Evolutionary conservation across 75 land plant genomes (phyloP).

Genomic region (Azolla pinnata): DNA sequence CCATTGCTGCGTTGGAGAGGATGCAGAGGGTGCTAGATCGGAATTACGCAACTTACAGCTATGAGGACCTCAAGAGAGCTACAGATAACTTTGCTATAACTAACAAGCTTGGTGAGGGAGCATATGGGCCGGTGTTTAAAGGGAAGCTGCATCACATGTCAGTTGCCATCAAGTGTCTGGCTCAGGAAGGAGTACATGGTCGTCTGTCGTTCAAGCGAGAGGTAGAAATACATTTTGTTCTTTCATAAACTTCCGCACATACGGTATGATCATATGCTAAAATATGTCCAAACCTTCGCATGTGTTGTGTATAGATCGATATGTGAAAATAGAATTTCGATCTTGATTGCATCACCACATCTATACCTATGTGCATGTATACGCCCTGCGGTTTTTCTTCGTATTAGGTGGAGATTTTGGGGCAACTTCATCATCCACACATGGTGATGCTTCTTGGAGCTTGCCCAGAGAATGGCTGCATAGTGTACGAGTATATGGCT

Average conservation of each 20-base stretch:
- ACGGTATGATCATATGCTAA: too few relatives aligned
- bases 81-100: conserved; percentile 25
- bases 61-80: conserved; percentile 33
- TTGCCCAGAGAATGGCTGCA: conserved; percentile 49
- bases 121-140: conserved; percentile 49
- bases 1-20: conserved; percentile 19
- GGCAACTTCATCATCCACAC: conserved; percentile 47
- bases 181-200: conserved; percentile 27
- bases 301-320: too few relatives aligned
- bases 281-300: background rate
- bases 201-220: conserved; percentile 32
- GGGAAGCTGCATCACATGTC: conserved; percentile 23
- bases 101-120: conserved; percentile 43
- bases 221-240: conserved; percentile 10
- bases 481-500: conserved; percentile 65
- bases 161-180: conserved; percentile 39
- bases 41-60: conserved; percentile 20
- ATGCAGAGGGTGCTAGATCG: conserved; percentile 11
- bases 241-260: too few relatives aligned
- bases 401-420: conserved; percentile 43
- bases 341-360: background rate
- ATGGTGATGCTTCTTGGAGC: conserved; percentile 55
- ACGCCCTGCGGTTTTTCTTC: too few relatives aligned
- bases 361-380: conserved; percentile 1
- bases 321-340: background rate